phyloP scores from a whole-genome alignment of 2,329 filamentous ascomycete species.

The Aspergillus fumigatiaffinis region DNA sequence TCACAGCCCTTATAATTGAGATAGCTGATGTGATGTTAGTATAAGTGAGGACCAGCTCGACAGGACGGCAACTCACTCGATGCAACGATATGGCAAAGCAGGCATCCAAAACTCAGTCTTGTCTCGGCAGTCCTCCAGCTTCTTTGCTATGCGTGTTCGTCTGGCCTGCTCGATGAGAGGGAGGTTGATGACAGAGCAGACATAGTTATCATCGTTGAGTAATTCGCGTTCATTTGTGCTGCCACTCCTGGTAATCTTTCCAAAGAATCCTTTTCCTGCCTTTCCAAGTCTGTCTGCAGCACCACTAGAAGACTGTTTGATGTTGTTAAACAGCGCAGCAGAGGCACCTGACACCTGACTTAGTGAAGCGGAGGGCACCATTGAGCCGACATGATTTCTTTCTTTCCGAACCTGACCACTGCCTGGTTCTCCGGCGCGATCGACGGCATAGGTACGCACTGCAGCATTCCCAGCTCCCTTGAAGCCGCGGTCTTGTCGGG shows the following conservation, averaged over 20 bases:
- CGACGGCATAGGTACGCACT: conserved; percentile 67
- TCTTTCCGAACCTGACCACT: conserved; percentile 32
- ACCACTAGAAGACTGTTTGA: conserved; percentile 68
- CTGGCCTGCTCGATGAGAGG: conserved; percentile 85
- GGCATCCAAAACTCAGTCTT: conserved; percentile 99
- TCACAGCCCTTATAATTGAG: conserved; percentile 92
- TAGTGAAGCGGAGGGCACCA: conserved; percentile 44
- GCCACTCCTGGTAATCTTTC: conserved; percentile 67
- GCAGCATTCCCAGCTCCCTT: conserved; percentile 64
- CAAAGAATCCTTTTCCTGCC: conserved; percentile 77
- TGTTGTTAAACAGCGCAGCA: conserved; percentile 64
- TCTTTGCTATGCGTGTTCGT: conserved; percentile 85
- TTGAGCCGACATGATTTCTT: conserved; percentile 29
- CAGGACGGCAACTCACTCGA: conserved; percentile 58
- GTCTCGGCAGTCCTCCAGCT: conserved; percentile 79
- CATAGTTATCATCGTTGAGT: conserved; percentile 78
- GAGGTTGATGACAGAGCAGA: conserved; percentile 78
- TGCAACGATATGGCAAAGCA: conserved; percentile 88
- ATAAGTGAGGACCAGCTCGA: background rate
- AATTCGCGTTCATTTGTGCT: conserved; percentile 65
- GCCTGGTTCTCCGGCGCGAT: conserved; percentile 49
- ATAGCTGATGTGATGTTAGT: conserved; percentile 53
- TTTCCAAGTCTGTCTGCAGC: conserved; percentile 68
- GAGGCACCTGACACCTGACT: conserved; percentile 53
- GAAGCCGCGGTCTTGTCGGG: conserved; percentile 64